Evolutionary conservation across 108 stramenopile species (phyloP), one percentile per base, ranked within the genome.

Genomic region (Nannochloropsis salina): DNA sequence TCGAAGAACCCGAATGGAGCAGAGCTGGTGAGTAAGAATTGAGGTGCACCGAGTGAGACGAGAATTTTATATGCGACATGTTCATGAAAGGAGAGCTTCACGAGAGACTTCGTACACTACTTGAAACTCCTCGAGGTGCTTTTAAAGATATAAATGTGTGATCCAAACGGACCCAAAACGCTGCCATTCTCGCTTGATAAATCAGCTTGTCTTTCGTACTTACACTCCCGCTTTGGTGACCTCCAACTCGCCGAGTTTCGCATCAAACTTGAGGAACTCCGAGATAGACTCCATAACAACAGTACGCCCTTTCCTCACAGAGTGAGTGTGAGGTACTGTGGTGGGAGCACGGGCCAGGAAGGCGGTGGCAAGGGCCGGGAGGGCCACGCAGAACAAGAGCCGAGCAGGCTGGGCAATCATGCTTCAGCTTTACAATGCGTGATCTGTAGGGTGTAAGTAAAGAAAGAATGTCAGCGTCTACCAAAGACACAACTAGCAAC

Each of bases 241-340:
- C n/a, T 74, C 61, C 61, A 74, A 8, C 61, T 74, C 61, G 61
- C 61, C 61, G 3, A 74, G 61, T n/a, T 74, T 74, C 61, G 61
- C 61, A 74, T 74, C 61, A 74, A 74, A 74, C 61, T 74, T 74
- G 61, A 74, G 61, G 61, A 74, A 74, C 20, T 74, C 61, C 61
- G 61, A 74, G 61, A 74, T 74, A n/a, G 61, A 74, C 61, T 74
- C 61, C 61, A 74, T 74, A 4, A 74, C 6, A 15, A 74, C 61
- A n/a, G 61, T 74, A n/a, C 61, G 61, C 3, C 61, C 61, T n/a
- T 74, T 74, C 5, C 15, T n/a, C 15, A n/a, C 20, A 1, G 61
- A 15, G n/a, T 15, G n/a, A n/a, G 61, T n/a, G 61, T n/a, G 61
- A n/a, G 61, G 15, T n/a, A 74, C 61, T 4, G 61, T n/a, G n/a